phyloP scores from a whole-genome alignment of 116 monocot species.

The Cymodocea nodosa region DNA sequence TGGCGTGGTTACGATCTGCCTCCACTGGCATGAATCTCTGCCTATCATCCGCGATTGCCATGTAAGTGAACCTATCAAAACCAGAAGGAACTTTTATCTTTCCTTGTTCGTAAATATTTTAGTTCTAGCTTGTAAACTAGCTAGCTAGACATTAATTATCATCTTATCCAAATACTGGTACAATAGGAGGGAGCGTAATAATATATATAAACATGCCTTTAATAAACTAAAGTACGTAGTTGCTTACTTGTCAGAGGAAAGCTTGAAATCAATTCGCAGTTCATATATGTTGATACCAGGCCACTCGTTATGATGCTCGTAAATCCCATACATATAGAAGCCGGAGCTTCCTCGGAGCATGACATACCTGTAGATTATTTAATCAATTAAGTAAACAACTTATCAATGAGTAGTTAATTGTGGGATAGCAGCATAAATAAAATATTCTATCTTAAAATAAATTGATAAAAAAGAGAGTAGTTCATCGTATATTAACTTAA shows the following conservation, averaged over 20 bases:
- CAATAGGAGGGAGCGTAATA: neutral
- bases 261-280: constrained; percentile 23
- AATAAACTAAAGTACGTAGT: too few relatives aligned
- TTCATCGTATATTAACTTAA: too few relatives aligned
- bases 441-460: too few relatives aligned
- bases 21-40: constrained; percentile 31
- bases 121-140: too few relatives aligned
- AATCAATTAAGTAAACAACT: too few relatives aligned
- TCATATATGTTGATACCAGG: constrained; percentile 22
- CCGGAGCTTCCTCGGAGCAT: constrained; percentile 57
- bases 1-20: constrained; percentile 13
- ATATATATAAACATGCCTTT: neutral
- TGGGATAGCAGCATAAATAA: too few relatives aligned
- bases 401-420: too few relatives aligned
- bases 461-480: too few relatives aligned
- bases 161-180: neutral
- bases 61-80: constrained; percentile 28
- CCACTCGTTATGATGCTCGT: constrained; percentile 26
- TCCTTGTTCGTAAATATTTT: too few relatives aligned
- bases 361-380: constrained; percentile 59
- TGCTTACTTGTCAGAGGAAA: constrained; percentile 25
- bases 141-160: too few relatives aligned
- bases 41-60: constrained; percentile 27
- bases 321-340: constrained; percentile 41
- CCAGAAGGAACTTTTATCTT: too few relatives aligned